Percentiles rank a stretch among this genome's conserved stretches.
phyloP scores from a whole-genome alignment of 352 stramenopile genomes.

The Globisporangium echinulatum region DNA sequence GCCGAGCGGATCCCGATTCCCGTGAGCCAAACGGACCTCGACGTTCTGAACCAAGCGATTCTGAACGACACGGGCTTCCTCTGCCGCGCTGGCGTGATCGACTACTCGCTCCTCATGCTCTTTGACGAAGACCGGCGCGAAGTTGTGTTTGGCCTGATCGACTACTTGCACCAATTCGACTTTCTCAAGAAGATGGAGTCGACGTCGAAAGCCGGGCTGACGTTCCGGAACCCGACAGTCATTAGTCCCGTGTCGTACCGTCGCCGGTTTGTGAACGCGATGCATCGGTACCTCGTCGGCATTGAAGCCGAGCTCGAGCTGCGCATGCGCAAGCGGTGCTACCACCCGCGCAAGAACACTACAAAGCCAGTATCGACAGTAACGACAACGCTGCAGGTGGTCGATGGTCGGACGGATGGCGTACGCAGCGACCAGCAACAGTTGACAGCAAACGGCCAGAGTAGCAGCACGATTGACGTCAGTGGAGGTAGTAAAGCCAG shows the following conservation, averaged over 20 bases:
- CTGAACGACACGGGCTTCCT: slow-evolving; percentile 77
- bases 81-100: slow-evolving; percentile 66
- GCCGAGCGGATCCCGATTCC: slow-evolving; percentile 76
- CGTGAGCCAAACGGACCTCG: slow-evolving; percentile 52
- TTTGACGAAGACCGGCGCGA: slow-evolving; percentile 77
- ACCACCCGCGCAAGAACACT: slow-evolving; percentile 13
- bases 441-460: too few species aligned
- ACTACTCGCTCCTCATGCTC: slow-evolving; percentile 82
- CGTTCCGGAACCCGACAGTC: slow-evolving; percentile 78
- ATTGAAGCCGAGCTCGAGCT: slow-evolving; percentile 73
- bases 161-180: slow-evolving; percentile 86
- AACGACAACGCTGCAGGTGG: not conserved
- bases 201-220: slow-evolving; percentile 79
- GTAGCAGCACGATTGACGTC: too few species aligned
- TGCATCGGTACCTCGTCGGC: slow-evolving; percentile 75
- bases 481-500: too few species aligned
- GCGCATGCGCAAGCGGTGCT: slow-evolving; percentile 49
- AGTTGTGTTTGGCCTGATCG: slow-evolving; percentile 75
- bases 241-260: slow-evolving; percentile 78
- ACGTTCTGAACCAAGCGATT: slow-evolving; percentile 59
- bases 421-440: too few species aligned
- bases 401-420: not conserved
- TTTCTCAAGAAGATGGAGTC: slow-evolving; percentile 89
- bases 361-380: not conserved
- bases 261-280: slow-evolving; percentile 76